These are phyloP conservation scores for Glaciozyma martinii DNA, from an alignment of 768 basidiomycete genomes.

Conservation along the genomic window DNA sequence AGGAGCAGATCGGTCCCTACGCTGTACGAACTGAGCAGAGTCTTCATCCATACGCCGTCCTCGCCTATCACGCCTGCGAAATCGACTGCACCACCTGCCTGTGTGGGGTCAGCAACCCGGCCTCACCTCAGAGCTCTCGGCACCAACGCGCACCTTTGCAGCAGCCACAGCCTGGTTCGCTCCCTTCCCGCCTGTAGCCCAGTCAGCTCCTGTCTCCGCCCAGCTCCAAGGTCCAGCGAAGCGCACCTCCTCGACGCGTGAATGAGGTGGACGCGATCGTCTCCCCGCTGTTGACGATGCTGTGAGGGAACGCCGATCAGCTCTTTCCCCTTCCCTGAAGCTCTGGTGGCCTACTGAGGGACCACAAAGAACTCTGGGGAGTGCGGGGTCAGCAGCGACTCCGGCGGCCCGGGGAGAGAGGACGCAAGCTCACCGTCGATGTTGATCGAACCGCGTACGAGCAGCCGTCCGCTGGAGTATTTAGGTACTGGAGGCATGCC, in stretches of 20 bases:
- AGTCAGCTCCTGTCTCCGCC: too few relatives aligned
- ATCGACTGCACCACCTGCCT: neutral
- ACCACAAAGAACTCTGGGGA: constrained; percentile 20
- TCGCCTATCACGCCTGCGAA: constrained; percentile 15
- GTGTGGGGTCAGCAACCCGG: neutral
- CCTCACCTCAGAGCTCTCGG: constrained; percentile 5
- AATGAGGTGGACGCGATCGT: constrained; percentile 41
- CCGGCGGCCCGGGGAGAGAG: neutral
- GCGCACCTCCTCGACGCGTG: constrained; percentile 36
- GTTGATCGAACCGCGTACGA: constrained; percentile 39
- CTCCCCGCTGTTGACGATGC: constrained; percentile 40
- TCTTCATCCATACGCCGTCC: constrained; percentile 34
- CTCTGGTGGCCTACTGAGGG: constrained; percentile 9
- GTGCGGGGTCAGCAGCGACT: neutral
- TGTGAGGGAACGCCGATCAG: neutral
- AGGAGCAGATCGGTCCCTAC: constrained; percentile 35
- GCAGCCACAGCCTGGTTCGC: constrained; percentile 44
- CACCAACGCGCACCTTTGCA: constrained; percentile 35
- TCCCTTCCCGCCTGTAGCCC: constrained; percentile 42
- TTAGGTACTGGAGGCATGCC: too few relatives aligned
- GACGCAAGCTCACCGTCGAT: constrained; percentile 15
- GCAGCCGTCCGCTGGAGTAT: neutral
- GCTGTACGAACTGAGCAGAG: constrained; percentile 34
- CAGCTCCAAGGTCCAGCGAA: rapidly evolving
- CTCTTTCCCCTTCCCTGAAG: neutral